Base-by-base conservation (phyloP, 192 early-diverging fungal genomes). In the Diversispora epigaea region DNA sequence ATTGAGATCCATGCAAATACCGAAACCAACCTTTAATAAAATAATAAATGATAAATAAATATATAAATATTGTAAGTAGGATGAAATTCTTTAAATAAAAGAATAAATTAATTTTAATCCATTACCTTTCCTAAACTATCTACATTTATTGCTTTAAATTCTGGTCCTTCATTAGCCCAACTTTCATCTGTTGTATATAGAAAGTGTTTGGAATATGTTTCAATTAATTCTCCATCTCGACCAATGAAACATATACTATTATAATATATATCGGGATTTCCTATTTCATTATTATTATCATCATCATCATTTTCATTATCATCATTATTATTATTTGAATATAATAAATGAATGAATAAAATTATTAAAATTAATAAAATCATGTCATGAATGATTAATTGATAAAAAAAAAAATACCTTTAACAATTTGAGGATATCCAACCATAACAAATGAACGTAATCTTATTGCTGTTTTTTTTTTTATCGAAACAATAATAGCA, bases 1-100 rank as follows among this genome's bases (percentile, higher is more conserved):
- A 71, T 94, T 94, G 19, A 94, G 40, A 80, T 94, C 93, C 93
- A 94, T 93, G 68, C 93, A 94, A 9, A 94, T 94, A 4, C 90
- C 93, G 57, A 90, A 79, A n/a, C 89, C 92, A 21, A 93, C 83
- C 89, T 88, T 75, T 44, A 7, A 14, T 49, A 19, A 1, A 22
- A 62, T 25, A 19, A 43, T 19, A 45, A 19, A 21, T 46, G 3
- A 21, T n/a, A n/a, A n/a, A n/a, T n/a, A 56, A 75, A 32, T n/a
- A 11, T 75, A 47, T 21, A 21, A 6, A 67, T 47, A 15, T 17
- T 63, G 11, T 55, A 39, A 10, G 32, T 57, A 40, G 21, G 55
- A 43, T 9, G 2, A 55, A 39, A 56, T 44, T 15, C 47, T 21
- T 19, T 25, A 73, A 46, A 70, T 14, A 61, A 40, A 40, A 4